Evolutionary conservation across 352 stramenopile genomes (phyloP), one percentile per base, ranked within the genome.

Genomic region (Phytopythium delawarense): DNA sequence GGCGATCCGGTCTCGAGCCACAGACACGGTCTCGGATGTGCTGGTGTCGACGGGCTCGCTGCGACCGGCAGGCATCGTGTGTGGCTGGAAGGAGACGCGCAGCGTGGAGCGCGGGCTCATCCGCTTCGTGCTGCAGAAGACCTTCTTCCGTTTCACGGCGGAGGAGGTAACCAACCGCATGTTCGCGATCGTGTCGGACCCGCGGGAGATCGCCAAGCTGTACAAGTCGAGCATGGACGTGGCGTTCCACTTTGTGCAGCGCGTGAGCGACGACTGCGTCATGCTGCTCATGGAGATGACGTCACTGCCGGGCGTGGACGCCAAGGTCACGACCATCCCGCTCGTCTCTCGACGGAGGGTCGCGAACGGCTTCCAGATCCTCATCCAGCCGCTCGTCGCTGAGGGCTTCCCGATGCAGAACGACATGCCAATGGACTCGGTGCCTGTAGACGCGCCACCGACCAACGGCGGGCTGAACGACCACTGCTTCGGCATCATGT

Each of bases 261-360:
- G 46, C 7, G 39, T 64, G 15, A 53, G 51, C 48, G 59, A 64
- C 18, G 48, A 64, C 59, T 57, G 51, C 49, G 28, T 64, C 35
- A 42, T 64, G 34, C 42, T 64, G 30, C 51, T 59, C n/a, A 52
- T 50, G 59, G 59, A 64, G 37, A 53, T 59, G 34, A 15, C 30
- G 20, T 20, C 34, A 13, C 50, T 59, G 34, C 34, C 49, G 18
- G 50, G 51, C 34, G 16, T 30, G 35, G 59, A 51, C 49, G 50
- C 28, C 35, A 28, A 49, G 21, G 32, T 59, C 18, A 51, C 42
- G 11, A 46, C 49, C n/a, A 34, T 59, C 15, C 37, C 51, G 23
- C 35, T 64, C 12, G n/a, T 64, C n/a, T 64, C 49, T 8, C n/a
- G 53, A 21, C 35, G 53, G 8, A 48, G n/a, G 25, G 6, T 49